Evolutionary conservation across 768 basidiomycete species (phyloP).

Genomic region (Lentinula edodes): DNA sequence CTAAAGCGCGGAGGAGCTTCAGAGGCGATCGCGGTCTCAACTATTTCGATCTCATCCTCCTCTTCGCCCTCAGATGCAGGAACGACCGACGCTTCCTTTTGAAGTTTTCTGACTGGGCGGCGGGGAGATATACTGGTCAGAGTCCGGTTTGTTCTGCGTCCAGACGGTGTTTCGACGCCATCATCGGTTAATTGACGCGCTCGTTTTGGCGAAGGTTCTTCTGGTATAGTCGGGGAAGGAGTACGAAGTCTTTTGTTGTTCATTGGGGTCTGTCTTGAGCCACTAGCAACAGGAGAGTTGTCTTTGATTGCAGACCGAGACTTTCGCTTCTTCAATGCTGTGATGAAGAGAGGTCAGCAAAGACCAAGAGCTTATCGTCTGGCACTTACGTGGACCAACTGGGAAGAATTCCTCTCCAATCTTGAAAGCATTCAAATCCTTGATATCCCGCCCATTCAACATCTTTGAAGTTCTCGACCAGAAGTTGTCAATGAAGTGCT

Average conservation of each 20-base stretch:
- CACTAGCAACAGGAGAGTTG: not conserved
- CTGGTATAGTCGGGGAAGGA: not conserved
- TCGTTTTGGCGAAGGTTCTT: slow-evolving; percentile 7
- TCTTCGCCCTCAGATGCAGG: slow-evolving; percentile 30
- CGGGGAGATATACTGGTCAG: not conserved
- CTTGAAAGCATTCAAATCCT: slow-evolving; percentile 43
- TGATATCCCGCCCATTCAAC: slow-evolving; percentile 41
- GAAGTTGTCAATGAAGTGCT: slow-evolving; percentile 48
- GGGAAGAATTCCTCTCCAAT: slow-evolving; percentile 49
- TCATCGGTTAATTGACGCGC: not conserved
- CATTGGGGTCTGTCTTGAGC: not conserved
- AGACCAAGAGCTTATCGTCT: not conserved
- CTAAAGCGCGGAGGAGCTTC: not conserved
- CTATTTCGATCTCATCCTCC: slow-evolving; percentile 13
- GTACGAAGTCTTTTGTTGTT: not conserved
- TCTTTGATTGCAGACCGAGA: not conserved
- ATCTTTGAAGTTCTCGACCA: slow-evolving; percentile 42
- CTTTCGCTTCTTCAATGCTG: not conserved
- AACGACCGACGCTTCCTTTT: slow-evolving; percentile 20
- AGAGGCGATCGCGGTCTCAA: not conserved
- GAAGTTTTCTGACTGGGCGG: not conserved
- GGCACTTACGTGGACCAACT: slow-evolving; percentile 49
- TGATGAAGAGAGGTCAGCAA: not conserved
- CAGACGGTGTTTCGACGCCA: not conserved
- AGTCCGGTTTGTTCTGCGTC: slow-evolving; percentile 9